These are phyloP conservation scores for Penicillium hordei DNA, from an alignment of 2,329 filamentous ascomycete genomes.

Conservation along the genomic window DNA sequence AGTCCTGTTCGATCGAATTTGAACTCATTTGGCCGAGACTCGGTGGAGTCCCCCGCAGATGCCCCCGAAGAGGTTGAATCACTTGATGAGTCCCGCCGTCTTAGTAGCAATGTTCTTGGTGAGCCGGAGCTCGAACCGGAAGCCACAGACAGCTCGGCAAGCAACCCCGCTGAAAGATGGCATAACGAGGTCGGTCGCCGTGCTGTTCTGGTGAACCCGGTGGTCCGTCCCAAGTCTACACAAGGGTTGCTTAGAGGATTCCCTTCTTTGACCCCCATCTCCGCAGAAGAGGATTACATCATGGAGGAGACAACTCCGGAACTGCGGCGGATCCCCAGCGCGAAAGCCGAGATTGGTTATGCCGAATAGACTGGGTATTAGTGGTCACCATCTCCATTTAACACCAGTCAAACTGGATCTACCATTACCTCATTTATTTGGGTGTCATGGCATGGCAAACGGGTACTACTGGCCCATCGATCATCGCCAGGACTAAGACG, in stretches of 20 bases:
- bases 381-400: background rate
- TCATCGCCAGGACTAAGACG: background rate
- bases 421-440: background rate
- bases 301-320: slow-evolving; percentile 33
- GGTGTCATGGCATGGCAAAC: background rate
- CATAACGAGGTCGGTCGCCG: slow-evolving; percentile 56
- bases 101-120: slow-evolving; percentile 53
- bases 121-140: slow-evolving; percentile 50
- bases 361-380: slow-evolving; percentile 9
- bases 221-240: slow-evolving; percentile 59
- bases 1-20: slow-evolving; percentile 43
- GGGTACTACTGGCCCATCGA: background rate
- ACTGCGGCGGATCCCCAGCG: slow-evolving; percentile 59
- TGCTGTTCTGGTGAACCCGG: slow-evolving; percentile 64
- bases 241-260: slow-evolving; percentile 60
- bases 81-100: slow-evolving; percentile 15
- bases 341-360: slow-evolving; percentile 23
- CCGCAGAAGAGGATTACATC: slow-evolving; percentile 35
- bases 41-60: slow-evolving; percentile 42
- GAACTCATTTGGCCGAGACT: slow-evolving; percentile 40
- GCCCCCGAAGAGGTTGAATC: slow-evolving; percentile 46
- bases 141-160: slow-evolving; percentile 1
- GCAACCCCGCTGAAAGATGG: slow-evolving; percentile 45
- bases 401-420: background rate
- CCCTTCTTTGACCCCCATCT: slow-evolving; percentile 37